Evolutionary conservation across 2,329 filamentous ascomycete species (phyloP).

Genomic region (Neocatenulostroma microsporum): DNA sequence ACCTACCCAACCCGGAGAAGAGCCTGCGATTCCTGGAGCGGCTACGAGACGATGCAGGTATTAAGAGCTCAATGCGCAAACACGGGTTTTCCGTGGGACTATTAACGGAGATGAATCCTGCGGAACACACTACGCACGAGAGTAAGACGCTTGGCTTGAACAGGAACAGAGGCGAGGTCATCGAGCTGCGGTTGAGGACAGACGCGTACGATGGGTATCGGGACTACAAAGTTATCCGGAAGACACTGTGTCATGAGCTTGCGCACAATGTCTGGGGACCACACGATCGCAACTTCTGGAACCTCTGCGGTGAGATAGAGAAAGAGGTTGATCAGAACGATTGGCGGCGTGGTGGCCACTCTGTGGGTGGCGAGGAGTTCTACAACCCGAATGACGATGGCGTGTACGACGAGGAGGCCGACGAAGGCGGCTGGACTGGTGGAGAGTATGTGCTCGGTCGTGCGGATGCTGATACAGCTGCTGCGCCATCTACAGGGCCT

Average conservation of each 20-base stretch:
- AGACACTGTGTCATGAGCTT: constrained; percentile 89
- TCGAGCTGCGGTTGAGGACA: constrained; percentile 83
- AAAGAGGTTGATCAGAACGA: constrained; percentile 73
- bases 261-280: constrained; percentile 82
- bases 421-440: constrained; percentile 69
- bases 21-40: constrained; percentile 65
- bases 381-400: constrained; percentile 43
- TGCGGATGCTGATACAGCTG: constrained; percentile 18
- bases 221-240: constrained; percentile 84
- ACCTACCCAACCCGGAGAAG: constrained; percentile 68
- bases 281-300: constrained; percentile 85
- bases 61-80: constrained; percentile 71
- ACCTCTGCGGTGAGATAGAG: constrained; percentile 79
- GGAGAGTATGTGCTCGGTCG: constrained; percentile 60
- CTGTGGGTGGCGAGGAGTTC: constrained; percentile 52
- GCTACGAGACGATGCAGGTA: constrained; percentile 74
- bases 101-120: constrained; percentile 92
- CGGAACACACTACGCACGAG: constrained; percentile 74
- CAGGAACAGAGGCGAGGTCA: constrained; percentile 77
- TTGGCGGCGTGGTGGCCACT: constrained; percentile 64
- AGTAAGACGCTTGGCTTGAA: constrained; percentile 78
- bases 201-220: constrained; percentile 91
- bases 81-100: constrained; percentile 79
- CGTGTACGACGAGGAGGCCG: constrained; percentile 42
- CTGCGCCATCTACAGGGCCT: constrained; percentile 8